Base-by-base conservation (phyloP, 805 yeast genomes). In the Priceomyces carsonii region DNA sequence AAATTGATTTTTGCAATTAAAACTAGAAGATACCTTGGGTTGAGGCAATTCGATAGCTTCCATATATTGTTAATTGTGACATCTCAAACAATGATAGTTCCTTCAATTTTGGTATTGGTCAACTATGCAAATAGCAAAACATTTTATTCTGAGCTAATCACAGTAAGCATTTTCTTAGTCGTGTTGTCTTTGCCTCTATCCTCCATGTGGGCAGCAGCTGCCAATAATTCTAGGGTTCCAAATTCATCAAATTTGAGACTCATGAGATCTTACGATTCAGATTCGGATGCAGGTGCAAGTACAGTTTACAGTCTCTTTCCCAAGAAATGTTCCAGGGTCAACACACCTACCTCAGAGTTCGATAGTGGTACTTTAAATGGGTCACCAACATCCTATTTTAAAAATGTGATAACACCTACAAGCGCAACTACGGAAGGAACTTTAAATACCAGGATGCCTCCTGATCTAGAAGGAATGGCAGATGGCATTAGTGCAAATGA, bases 151-250 rank as follows among this genome's bases (percentile, higher is more conserved):
- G 71, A 23, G 42, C 79, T 45, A 55, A 73, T 16, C 12, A 71
- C 82, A 3, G 51, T 85, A 18, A 78, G 86, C 2, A 62, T 78
- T 2, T 63, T 85, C 16, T 47, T 88, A 5, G 80, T 84, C 13
- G 82, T 84, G 0, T 53, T 86, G 18, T 84, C 90, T 3, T 65
- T 89, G 35, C 96, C 96, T 1, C 59, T 90, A 32, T 79, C 95
- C 0, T 78, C 95, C 0, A 74, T 89, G 75, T 89, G 97, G 97
- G 95, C 96, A 0, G 66, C 82, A 3, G 67, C 88, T 2, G 70
- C 82, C 1, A 80, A 81, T 47, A 76, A 75, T 37, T 51, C 70
- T 2, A 42, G 52, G 2, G 25, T 22, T 2, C 57, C 57, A 5
- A 44, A 43, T 14, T 53, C 59, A 8, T 43, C 48, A 1, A 26